These are phyloP conservation scores for Penicillium sp. DNA, from an alignment of 2,329 filamentous ascomycete genomes.

Conservation along the genomic window DNA sequence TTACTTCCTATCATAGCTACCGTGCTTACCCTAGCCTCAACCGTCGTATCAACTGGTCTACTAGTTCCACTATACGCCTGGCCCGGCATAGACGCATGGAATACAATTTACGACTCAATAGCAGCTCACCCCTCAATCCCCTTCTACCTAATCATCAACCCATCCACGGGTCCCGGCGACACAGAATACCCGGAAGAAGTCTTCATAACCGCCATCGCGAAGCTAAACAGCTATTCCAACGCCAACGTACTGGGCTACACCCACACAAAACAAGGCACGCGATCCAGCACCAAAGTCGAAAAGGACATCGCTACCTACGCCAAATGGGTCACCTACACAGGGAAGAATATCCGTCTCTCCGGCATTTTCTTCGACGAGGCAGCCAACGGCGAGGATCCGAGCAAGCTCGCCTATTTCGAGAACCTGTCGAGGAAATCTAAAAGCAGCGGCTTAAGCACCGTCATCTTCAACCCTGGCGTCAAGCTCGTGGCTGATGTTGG, in stretches of 20 bases:
- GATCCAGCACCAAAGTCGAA: slow-evolving; percentile 33
- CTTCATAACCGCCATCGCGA: slow-evolving; percentile 36
- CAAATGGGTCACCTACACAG: slow-evolving; percentile 30
- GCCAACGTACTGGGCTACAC: slow-evolving; percentile 45
- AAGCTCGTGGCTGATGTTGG: slow-evolving; percentile 8
- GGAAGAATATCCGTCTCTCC: slow-evolving; percentile 29
- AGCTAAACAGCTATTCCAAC: slow-evolving; percentile 40
- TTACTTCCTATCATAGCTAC: slow-evolving; percentile 8
- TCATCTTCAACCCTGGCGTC: slow-evolving; percentile 20
- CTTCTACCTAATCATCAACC: slow-evolving; percentile 34
- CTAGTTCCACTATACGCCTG: slow-evolving; percentile 29
- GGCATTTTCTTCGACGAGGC: slow-evolving; percentile 46
- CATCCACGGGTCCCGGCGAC: slow-evolving; percentile 34
- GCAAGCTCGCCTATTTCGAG: slow-evolving; percentile 22
- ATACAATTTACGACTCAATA: slow-evolving; percentile 23
- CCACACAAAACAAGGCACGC: slow-evolving; percentile 34
- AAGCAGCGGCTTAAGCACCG: background rate
- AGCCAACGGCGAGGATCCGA: slow-evolving; percentile 21
- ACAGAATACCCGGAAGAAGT: slow-evolving; percentile 32
- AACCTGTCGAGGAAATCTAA: slow-evolving; percentile 19
- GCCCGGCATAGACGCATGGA: slow-evolving; percentile 23
- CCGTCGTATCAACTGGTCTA: slow-evolving; percentile 16
- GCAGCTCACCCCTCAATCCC: slow-evolving; percentile 21
- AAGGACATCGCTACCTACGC: slow-evolving; percentile 40
- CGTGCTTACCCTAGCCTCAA: slow-evolving; percentile 12